Conservation (phyloP, 352 stramenopile genomes). For the Thalassiosira hispida region DNA sequence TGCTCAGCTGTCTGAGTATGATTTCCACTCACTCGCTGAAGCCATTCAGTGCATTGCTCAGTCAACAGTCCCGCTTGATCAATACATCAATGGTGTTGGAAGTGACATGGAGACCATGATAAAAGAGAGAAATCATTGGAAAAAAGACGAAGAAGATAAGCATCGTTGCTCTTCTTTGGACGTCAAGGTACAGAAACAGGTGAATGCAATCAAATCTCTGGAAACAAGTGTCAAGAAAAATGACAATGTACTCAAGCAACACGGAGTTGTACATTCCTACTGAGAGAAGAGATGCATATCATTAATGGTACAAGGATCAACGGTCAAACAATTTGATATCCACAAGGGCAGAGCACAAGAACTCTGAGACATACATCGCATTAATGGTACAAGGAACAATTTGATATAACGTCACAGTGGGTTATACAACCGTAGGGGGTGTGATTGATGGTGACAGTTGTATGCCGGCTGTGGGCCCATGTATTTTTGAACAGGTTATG, state of each 20-base stretch:
- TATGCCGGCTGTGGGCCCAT: too few relatives aligned
- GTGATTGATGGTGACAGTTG: too few relatives aligned
- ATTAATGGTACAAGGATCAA: too few relatives aligned
- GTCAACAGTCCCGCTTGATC: conserved; percentile 89
- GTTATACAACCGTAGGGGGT: too few relatives aligned
- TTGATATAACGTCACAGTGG: too few relatives aligned
- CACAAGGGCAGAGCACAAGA: too few relatives aligned
- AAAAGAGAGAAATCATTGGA: conserved; percentile 92
- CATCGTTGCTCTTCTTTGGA: background rate
- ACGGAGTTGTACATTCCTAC: background rate
- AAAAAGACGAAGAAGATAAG: background rate
- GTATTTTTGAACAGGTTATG: too few relatives aligned
- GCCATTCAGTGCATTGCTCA: conserved; percentile 92
- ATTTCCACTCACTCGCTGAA: conserved; percentile 72
- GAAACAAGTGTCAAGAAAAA: background rate
- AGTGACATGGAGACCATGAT: conserved; percentile 93
- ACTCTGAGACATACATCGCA: too few relatives aligned
- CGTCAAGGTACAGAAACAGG: background rate
- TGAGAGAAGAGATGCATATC: too few relatives aligned
- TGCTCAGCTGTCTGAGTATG: conserved; percentile 26
- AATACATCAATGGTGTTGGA: conserved; percentile 92
- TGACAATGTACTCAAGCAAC: background rate
- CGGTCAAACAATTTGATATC: too few relatives aligned
- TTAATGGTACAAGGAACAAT: too few relatives aligned
- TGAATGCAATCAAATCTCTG: background rate